A percentile compares a stretch with the other conserved stretches of the same genome.
Conservation (phyloP, 805 yeast species). For the Candida silvatica region DNA sequence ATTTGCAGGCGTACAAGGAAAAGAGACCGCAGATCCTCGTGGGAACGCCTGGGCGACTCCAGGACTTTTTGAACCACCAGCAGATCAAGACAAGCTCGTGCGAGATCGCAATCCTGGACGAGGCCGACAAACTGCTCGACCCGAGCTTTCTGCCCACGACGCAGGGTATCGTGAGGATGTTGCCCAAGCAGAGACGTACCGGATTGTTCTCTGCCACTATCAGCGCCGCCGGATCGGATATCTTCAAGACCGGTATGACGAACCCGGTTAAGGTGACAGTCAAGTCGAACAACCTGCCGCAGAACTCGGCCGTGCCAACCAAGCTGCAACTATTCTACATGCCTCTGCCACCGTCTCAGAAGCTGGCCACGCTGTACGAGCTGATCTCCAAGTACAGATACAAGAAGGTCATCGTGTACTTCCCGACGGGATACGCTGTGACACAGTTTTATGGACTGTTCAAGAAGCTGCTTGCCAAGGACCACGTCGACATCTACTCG, state of each 20-base stretch:
- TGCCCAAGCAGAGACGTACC: slow-evolving; percentile 90
- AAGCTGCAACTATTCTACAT: slow-evolving; percentile 56
- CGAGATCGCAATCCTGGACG: slow-evolving; percentile 77
- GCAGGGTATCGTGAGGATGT: slow-evolving; percentile 49
- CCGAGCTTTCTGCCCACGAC: slow-evolving; percentile 65
- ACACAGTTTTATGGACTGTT: slow-evolving; percentile 63
- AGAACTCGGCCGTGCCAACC: slow-evolving; percentile 44
- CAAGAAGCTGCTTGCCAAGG: slow-evolving; percentile 27
- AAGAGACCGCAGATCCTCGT: slow-evolving; percentile 65
- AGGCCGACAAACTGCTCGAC: slow-evolving; percentile 86
- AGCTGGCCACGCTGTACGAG: slow-evolving; percentile 50
- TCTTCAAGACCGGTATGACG: slow-evolving; percentile 83
- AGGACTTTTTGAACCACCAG: slow-evolving; percentile 60
- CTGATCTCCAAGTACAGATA: slow-evolving; percentile 45
- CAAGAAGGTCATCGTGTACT: slow-evolving; percentile 81
- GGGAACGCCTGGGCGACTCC: slow-evolving; percentile 87
- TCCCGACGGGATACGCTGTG: slow-evolving; percentile 85
- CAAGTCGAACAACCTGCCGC: slow-evolving; percentile 31
- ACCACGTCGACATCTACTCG: slow-evolving; percentile 34
- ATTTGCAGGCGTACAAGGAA: slow-evolving; percentile 47
- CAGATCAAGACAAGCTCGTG: slow-evolving; percentile 53
- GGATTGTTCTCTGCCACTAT: slow-evolving; percentile 94
- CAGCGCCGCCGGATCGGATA: slow-evolving; percentile 66
- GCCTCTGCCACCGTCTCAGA: slow-evolving; percentile 48
- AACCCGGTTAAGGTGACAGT: slow-evolving; percentile 89